Conservation (phyloP, 164 flowering plant genomes). For the Magnolia changhungtana region DNA sequence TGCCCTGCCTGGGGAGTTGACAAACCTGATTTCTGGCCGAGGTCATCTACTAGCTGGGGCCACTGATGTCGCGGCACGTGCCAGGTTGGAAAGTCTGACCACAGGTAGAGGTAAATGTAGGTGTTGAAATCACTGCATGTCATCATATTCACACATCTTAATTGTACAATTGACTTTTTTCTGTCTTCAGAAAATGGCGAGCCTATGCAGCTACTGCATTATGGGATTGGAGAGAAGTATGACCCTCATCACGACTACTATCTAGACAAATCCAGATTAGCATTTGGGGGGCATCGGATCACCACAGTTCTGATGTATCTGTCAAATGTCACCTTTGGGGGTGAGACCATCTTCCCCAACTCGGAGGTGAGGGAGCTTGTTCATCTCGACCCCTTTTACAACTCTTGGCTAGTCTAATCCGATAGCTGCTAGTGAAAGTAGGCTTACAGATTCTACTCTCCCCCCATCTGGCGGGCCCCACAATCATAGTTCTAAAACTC, state of each 20-base stretch:
- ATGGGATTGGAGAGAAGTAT: conserved; percentile 36
- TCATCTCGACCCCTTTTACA: neutral
- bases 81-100: too few species aligned
- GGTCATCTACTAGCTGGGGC: too few species aligned
- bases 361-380: conserved; percentile 49
- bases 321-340: conserved; percentile 65
- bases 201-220: conserved; percentile 46
- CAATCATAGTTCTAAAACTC: too few species aligned
- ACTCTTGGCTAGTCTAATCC: neutral
- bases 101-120: too few species aligned
- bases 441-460: neutral
- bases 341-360: conserved; percentile 59
- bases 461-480: neutral
- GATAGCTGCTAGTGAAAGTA: neutral
- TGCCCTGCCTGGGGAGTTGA: too few species aligned
- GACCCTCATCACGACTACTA: conserved; percentile 34
- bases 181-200: conserved; percentile 49
- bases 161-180: neutral
- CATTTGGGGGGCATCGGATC: conserved; percentile 37
- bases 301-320: conserved; percentile 75
- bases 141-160: too few species aligned
- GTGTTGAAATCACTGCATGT: too few species aligned
- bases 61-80: too few species aligned
- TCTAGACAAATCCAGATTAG: conserved; percentile 28
- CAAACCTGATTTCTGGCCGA: too few species aligned